Conservation (phyloP, 2,329 filamentous ascomycete genomes). For the Mycocentrospora acerina region DNA sequence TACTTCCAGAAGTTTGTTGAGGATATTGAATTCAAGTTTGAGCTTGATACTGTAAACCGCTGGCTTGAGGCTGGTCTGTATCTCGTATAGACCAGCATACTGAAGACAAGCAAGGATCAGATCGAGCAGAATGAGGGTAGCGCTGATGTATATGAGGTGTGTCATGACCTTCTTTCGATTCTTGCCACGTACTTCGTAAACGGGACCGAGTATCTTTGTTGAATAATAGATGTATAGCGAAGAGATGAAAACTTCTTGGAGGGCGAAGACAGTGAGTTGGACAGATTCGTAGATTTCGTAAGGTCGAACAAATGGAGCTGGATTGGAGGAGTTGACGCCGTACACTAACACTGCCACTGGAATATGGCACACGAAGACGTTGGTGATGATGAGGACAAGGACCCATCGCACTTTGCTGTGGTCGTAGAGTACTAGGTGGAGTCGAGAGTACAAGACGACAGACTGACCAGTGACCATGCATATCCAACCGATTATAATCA, state of each 20-base stretch:
- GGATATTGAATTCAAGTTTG: conserved; percentile 56
- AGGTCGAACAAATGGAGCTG: conserved; percentile 7
- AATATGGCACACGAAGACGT: conserved; percentile 43
- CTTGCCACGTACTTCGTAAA: conserved; percentile 7
- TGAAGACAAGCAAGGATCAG: conserved; percentile 43
- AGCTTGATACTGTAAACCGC: conserved; percentile 49
- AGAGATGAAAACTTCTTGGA: conserved; percentile 39
- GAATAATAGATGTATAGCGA: conserved; percentile 56
- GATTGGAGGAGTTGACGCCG: conserved; percentile 43
- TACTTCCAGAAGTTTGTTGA: conserved; percentile 41
- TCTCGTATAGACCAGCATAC: conserved; percentile 33
- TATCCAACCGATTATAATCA: conserved; percentile 52
- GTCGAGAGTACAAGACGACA: conserved; percentile 61
- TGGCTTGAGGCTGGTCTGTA: conserved; percentile 37
- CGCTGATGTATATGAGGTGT: conserved; percentile 42
- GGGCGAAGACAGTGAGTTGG: conserved; percentile 43
- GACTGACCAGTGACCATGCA: conserved; percentile 62
- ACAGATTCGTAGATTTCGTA: conserved; percentile 40
- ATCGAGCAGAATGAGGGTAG: conserved; percentile 44
- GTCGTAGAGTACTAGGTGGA: conserved; percentile 26
- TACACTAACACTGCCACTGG: conserved; percentile 56
- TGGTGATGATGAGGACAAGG: conserved; percentile 51
- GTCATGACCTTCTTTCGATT: conserved; percentile 16
- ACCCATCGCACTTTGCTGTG: conserved; percentile 1
- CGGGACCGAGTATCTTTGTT: conserved; percentile 41